A percentile compares a stretch with the other conserved stretches of the same genome.
Conservation (phyloP, 2,329 filamentous ascomycete genomes). For the Aspergillus chevalieri region DNA sequence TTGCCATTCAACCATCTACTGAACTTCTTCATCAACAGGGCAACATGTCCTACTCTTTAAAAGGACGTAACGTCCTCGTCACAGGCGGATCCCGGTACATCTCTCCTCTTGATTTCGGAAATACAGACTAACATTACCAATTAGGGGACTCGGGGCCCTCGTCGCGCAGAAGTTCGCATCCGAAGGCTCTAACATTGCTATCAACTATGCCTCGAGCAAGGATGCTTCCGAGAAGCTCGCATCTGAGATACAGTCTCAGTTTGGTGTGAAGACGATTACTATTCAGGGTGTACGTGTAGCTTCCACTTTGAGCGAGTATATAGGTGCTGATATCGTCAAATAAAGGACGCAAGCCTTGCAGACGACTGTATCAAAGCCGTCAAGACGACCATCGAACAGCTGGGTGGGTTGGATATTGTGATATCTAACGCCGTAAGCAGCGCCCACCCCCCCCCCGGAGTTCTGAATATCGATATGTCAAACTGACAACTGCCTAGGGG, state of each 20-base stretch:
- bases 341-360: conserved; percentile 55
- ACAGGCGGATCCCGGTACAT: conserved; percentile 58
- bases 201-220: conserved; percentile 65
- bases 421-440: conserved; percentile 66
- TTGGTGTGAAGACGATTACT: conserved; percentile 47
- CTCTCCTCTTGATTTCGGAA: background rate
- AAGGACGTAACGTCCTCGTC: conserved; percentile 57
- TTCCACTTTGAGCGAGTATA: background rate
- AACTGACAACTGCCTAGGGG: conserved; percentile 36
- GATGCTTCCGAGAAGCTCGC: conserved; percentile 56
- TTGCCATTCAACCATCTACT: no score
- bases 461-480: background rate
- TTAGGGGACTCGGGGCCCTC: conserved; percentile 65
- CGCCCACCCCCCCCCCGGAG: no score
- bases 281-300: conserved; percentile 53
- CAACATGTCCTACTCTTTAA: conserved; percentile 57
- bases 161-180: conserved; percentile 62
- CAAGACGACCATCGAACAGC: conserved; percentile 50
- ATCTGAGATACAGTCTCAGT: conserved; percentile 47
- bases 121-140: conserved; percentile 7
- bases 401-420: conserved; percentile 69
- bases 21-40: background rate
- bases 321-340: background rate
- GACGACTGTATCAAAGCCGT: conserved; percentile 57
- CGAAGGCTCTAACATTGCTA: conserved; percentile 61